Conservation (phyloP, 1,284 basidiomycete genomes). For the Papiliotrema terrestris region DNA sequence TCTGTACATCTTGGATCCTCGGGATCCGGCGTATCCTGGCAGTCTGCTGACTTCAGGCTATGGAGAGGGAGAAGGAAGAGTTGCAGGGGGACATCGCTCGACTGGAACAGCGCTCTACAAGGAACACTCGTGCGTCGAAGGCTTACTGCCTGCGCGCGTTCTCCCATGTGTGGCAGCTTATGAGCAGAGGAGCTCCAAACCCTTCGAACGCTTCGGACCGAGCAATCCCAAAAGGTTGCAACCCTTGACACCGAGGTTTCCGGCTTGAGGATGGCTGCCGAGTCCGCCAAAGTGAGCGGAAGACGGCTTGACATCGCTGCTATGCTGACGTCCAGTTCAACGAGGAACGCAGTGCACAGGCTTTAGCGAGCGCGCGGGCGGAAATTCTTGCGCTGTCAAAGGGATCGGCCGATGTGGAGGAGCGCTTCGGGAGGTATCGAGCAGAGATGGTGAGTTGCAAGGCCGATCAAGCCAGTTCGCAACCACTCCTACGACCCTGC, state of each 20-base stretch:
- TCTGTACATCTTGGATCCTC: constrained; percentile 22
- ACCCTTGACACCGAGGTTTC: constrained; percentile 78
- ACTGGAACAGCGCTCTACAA: constrained; percentile 29
- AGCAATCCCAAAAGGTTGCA: constrained; percentile 62
- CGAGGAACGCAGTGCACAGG: constrained; percentile 34
- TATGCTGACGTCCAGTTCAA: constrained; percentile 32
- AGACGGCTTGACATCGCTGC: background rate
- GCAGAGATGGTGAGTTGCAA: constrained; percentile 34
- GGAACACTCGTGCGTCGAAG: constrained; percentile 29
- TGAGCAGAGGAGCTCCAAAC: constrained; percentile 39
- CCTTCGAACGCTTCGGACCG: constrained; percentile 35
- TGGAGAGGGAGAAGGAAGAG: constrained; percentile 44
- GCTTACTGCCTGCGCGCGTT: background rate
- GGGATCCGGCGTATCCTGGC: background rate
- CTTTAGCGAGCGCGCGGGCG: constrained; percentile 32
- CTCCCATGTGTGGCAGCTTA: constrained; percentile 3
- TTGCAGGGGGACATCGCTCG: constrained; percentile 39
- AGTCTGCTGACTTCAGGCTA: constrained; percentile 16
- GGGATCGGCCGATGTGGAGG: constrained; percentile 35
- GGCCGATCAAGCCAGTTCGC: background rate
- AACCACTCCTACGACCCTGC: background rate
- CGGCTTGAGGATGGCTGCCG: constrained; percentile 70
- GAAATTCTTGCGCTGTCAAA: constrained; percentile 38
- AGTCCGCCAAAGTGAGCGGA: constrained; percentile 37
- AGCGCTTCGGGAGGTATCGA: constrained; percentile 39